Evolutionary conservation across 2,329 filamentous ascomycete genomes (phyloP).

Genomic region (Thelonectria discophora): DNA sequence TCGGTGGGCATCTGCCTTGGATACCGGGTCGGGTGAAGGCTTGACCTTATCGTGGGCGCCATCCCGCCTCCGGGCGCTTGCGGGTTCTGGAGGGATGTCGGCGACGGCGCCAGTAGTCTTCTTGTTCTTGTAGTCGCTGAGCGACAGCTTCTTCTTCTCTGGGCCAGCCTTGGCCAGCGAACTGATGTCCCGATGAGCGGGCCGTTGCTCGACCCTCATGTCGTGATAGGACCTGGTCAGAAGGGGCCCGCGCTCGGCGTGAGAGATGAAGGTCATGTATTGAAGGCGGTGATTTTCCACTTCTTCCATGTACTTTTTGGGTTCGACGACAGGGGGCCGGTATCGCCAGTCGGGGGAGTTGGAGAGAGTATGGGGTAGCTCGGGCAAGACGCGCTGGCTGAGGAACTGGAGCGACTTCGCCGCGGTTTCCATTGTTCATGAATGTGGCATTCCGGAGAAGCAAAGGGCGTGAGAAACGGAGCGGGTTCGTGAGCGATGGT

Average conservation of each 20-base stretch:
- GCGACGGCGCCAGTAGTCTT: constrained; percentile 50
- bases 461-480: constrained; percentile 39
- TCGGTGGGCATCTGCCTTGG: constrained; percentile 39
- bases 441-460: constrained; percentile 49
- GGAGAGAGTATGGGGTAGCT: constrained; percentile 63
- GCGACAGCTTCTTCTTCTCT: constrained; percentile 65
- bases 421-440: constrained; percentile 66
- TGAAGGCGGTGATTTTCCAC: constrained; percentile 61
- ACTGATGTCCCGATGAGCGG: constrained; percentile 49
- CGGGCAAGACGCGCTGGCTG: constrained; percentile 61
- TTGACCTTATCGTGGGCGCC: constrained; percentile 37
- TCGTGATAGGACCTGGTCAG: constrained; percentile 66
- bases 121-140: constrained; percentile 69
- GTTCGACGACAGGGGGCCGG: constrained; percentile 52
- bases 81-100: constrained; percentile 49
- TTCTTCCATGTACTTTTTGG: constrained; percentile 54
- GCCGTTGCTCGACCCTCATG: constrained; percentile 61
- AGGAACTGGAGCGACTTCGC: constrained; percentile 64
- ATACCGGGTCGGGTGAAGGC: constrained; percentile 30
- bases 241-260: constrained; percentile 66
- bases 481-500: constrained; percentile 35
- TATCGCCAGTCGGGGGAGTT: constrained; percentile 59
- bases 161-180: constrained; percentile 52
- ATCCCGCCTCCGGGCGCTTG: constrained; percentile 46
- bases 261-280: constrained; percentile 66